Conservation (phyloP, 192 early-diverging fungal species). For the Radiomyces spectabilis region DNA sequence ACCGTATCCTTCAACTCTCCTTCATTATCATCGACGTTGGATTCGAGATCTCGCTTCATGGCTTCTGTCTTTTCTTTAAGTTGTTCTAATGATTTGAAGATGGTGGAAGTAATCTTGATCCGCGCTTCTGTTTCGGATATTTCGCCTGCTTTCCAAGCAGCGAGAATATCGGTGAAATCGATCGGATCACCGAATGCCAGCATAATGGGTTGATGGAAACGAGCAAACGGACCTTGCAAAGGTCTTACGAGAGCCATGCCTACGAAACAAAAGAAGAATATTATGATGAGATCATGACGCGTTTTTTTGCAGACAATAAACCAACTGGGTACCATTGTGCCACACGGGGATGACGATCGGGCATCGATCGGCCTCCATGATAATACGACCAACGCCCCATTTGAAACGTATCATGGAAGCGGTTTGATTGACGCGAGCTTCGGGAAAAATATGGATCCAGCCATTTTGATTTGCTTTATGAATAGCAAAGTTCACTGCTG, state of each 20-base stretch:
- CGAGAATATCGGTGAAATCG: slow-evolving; percentile 54
- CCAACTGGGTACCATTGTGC: slow-evolving; percentile 55
- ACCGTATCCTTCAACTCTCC: no score
- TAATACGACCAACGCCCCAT: slow-evolving; percentile 83
- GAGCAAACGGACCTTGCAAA: slow-evolving; percentile 43
- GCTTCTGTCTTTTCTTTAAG: no score
- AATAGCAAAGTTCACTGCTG: slow-evolving; percentile 72
- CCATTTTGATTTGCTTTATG: slow-evolving; percentile 53
- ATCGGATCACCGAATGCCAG: slow-evolving; percentile 69
- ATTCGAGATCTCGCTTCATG: no score
- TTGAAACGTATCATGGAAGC: slow-evolving; percentile 53
- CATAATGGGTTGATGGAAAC: slow-evolving; percentile 45
- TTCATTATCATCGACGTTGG: no score
- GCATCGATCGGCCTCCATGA: slow-evolving; percentile 63
- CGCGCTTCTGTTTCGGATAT: slow-evolving; percentile 40
- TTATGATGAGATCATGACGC: not conserved
- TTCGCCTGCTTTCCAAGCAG: slow-evolving; percentile 45
- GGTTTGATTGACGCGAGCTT: slow-evolving; percentile 65
- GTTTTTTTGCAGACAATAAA: not conserved
- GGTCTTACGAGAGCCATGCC: slow-evolving; percentile 58
- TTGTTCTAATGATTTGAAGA: no score
- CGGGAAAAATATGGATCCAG: slow-evolving; percentile 92
- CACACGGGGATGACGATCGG: slow-evolving; percentile 70
- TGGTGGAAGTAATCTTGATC: no score
- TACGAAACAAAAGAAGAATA: slow-evolving; percentile 23